Conservation (phyloP, 805 yeast genomes). For the Isabelozyma rhagii region DNA sequence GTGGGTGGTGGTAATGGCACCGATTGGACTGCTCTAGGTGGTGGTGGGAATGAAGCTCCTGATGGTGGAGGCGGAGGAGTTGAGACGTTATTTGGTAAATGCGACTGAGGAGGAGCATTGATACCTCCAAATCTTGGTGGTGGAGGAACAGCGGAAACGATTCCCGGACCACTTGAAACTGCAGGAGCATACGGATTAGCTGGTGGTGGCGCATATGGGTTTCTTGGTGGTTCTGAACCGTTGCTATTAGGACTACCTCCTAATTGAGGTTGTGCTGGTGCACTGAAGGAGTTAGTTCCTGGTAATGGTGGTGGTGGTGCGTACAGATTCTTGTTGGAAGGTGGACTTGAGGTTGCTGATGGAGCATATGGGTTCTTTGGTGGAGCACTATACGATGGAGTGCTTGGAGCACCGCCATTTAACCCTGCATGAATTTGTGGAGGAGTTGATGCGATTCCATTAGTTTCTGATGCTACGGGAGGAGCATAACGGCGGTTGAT, state of each 20-base stretch:
- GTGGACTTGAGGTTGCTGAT: constrained; percentile 12
- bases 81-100: constrained; percentile 10
- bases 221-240: constrained; percentile 13
- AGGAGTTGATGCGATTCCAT: constrained; percentile 18
- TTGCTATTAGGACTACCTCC: constrained; percentile 5
- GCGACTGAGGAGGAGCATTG: constrained; percentile 2
- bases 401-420: constrained; percentile 8
- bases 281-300: constrained; percentile 9
- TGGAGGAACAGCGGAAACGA: constrained; percentile 6
- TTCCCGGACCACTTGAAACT: constrained; percentile 2
- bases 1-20: constrained; percentile 19
- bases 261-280: constrained; percentile 8
- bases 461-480: constrained; percentile 14
- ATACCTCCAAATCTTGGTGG: constrained; percentile 1
- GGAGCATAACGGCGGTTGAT: constrained; percentile 34
- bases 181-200: constrained; percentile 4
- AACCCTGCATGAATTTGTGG: constrained; percentile 25
- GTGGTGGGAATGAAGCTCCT: constrained; percentile 20
- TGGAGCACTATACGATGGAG: constrained; percentile 16
- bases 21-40: constrained; percentile 30
- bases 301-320: constrained; percentile 16
- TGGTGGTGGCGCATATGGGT: constrained; percentile 34
- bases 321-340: constrained; percentile 20
- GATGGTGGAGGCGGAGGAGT: constrained; percentile 23
- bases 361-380: constrained; percentile 34